Conservation (phyloP, 768 basidiomycete species). For the Trichaptum fuscoviolaceum region DNA sequence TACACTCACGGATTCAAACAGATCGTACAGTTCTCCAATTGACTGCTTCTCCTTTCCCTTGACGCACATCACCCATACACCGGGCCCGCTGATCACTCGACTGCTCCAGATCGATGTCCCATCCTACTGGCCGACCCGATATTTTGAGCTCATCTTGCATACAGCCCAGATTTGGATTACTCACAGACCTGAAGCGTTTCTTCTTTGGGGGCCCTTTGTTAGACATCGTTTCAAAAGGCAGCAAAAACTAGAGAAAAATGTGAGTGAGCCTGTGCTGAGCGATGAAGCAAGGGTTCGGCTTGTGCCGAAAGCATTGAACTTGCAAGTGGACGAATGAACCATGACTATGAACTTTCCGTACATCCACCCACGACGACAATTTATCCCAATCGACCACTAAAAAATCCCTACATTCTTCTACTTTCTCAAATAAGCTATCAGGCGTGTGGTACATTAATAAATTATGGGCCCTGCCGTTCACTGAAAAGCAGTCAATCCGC, state of each 20-base stretch:
- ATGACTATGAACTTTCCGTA: no score
- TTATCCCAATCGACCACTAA: no score
- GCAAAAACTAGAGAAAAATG: background rate
- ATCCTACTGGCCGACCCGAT: slow-evolving; percentile 36
- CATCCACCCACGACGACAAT: no score
- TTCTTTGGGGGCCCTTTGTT: background rate
- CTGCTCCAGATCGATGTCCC: slow-evolving; percentile 65
- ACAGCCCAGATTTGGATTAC: background rate
- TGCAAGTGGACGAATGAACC: no score
- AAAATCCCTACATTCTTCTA: no score
- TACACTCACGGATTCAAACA: slow-evolving; percentile 68
- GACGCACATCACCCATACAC: slow-evolving; percentile 81
- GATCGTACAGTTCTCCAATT: slow-evolving; percentile 68
- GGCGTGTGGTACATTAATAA: no score
- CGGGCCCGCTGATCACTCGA: slow-evolving; percentile 68
- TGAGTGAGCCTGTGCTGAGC: no score
- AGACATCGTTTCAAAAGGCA: background rate
- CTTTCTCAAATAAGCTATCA: no score
- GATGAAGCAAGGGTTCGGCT: no score
- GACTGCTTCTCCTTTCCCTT: slow-evolving; percentile 81
- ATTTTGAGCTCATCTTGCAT: background rate
- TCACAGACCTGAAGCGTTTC: background rate
- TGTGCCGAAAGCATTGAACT: no score
- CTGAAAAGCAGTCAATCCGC: no score
- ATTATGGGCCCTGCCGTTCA: no score